Evolutionary conservation across 2,329 filamentous ascomycete species (phyloP), one percentile per base, ranked within the genome.

Genomic region (Neonectria magnoliae): DNA sequence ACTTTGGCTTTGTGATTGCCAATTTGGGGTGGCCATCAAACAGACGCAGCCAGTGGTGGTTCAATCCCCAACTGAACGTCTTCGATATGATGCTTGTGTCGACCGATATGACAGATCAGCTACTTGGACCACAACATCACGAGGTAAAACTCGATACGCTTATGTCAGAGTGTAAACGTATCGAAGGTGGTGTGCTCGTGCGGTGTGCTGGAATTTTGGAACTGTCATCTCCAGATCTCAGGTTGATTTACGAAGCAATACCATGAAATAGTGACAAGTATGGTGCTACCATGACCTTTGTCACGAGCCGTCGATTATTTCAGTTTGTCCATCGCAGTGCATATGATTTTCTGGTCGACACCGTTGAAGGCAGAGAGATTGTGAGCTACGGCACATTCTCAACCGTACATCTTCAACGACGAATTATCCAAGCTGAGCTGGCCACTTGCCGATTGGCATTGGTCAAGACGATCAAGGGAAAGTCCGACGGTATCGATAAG

Each of bases 251-350:
- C 7, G 2, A 38, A 38, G 6, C 33, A 7, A 18, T 14, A 29
- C 50, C 13, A 13, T 27, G 29, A 14, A 38, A 38, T 5, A 16
- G 5, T 5, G 27, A 41, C 7, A 22, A 14, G 2, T 48, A 41
- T 4, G n/a, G 11, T 18, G 20, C 4, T 5, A 10, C 18, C n/a
- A 31, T 33, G 1, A 25, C 18, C 9, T n/a, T 25, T 8, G 6
- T 16, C 18, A 25, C 5, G 10, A 7, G 1, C 8, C 27, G 0
- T 16, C 18, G 2, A 7, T 25, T 8, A 2, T n/a, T 61, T 20
- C 4, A 25, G 4, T 51, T 61, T 14, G 10, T 61, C 7, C 59
- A 61, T 27, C 59, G 59, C 8, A 61, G 44, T 8, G 59, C 44
- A 3, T 18, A 42, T 20, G 59, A 61, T n/a, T 61, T 61, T 31